Evolutionary conservation across 345 rosid species (phyloP), one percentile per base, ranked within the genome.

Genomic region (Linum tenue): DNA sequence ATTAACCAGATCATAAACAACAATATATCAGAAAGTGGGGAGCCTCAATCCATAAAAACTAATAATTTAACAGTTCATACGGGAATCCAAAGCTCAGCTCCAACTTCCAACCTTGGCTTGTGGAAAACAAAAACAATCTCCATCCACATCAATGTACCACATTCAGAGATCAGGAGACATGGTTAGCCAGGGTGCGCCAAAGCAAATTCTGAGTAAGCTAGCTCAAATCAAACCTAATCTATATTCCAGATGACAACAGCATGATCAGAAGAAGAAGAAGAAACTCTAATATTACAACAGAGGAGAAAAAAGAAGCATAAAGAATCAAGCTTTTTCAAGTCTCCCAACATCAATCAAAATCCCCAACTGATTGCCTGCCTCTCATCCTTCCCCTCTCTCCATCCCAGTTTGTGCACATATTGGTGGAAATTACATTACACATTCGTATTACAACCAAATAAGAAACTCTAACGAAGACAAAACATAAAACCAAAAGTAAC

Each of bases 251-350:
- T 40, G 44, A 69, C 37, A 48, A 38, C 39, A 74, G 68, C 41
- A 67, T 22, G 31, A 22, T 1, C 31, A 22, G 31, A 22, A 22
- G 56, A 31, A 72, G 56, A 59, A 37, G 56, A 56, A 43, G 59
- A 58, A 59, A 69, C 64, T 69, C 72, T 65, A 70, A 66, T 66
- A 78, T 74, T 76, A 76, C 81, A 74, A 70, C 59, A 56, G 7
- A 76, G 70, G 78, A 76, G 76, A 76, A 22, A 22, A 70, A 73
- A 68, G 72, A 66, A 55, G 69, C 61, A 66, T 56, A 48, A 56
- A 39, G 37, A 68, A 78, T 72, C 63, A 76, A 43, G 50, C 3
- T 43, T 43, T 43, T 43, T 3, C 70, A 65, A 39, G 62, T 60
- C 72, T 55, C 68, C 77, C 73, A 43, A 65, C 70, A 73, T 64